Base-by-base conservation (phyloP, 2,329 filamentous ascomycete species). In the Colletotrichum paranaense region DNA sequence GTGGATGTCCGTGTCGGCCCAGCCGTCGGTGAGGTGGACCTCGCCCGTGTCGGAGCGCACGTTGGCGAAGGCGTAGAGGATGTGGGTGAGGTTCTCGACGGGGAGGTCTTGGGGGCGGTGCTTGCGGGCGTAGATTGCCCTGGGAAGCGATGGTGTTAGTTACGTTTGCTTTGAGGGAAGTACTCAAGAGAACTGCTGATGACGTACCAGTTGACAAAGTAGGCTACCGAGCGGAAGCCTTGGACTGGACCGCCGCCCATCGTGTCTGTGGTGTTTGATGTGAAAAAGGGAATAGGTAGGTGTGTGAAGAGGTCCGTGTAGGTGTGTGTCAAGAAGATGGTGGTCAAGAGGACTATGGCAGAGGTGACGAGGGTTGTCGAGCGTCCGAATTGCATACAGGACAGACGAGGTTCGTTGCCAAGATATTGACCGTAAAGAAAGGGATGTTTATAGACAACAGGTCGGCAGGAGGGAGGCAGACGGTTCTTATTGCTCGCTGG, bases 51-150 rank as follows among this genome's bases (percentile, higher is more conserved):
- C 94, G 3, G 92, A 88, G 4, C 90, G 89, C 72, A 98, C 90
- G 80, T 98, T 97, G 79, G 94, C 96, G 83, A 98, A 98, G 19
- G 95, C 87, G 77, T 98, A 98, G 19, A 98, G 90, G 5, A 98
- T 84, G 79, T 98, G 96, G 0, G 95, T 98, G 55, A 98, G 89
- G 68, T 94, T 93, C 67, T 95, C 90, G 4, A 88, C 91, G 0
- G 94, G 94, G 6, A 98, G 88, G 80, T 97, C 91, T 79, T 97
- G 93, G 0, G 95, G 95, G n/a, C 92, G 89, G 80, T 97, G 93
- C 78, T 96, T 93, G 68, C 95, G 91, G 52, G 87, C 94, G 82
- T 98, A 98, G 77, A 97, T 96, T 75, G 94, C 94, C 94, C 87
- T 86, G 67, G 26, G 26, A 26, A 26, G 26, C 38, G 28, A 14